Base-by-base conservation (phyloP, 139 green algal genomes). In the Chlorella sp. region DNA sequence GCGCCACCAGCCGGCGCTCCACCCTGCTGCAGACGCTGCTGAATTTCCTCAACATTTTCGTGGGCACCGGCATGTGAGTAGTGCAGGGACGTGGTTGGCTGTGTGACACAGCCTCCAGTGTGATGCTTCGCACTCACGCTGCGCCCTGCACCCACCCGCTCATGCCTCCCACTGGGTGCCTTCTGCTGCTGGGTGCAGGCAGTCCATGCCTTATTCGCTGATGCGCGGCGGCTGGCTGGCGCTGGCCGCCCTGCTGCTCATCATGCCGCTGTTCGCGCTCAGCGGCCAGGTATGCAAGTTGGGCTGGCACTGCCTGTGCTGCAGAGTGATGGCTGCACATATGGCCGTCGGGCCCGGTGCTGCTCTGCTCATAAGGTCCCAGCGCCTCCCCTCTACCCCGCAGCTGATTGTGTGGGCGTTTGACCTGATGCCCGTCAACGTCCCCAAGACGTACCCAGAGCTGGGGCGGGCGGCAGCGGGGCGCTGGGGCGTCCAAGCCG, bases 161-260 rank as follows among this genome's bases (percentile, higher is more conserved):
- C 30, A 44, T 9, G 1, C 25, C 3, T 30, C 5, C 21, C 18
- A 9, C 69, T 36, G 36, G 69, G n/a, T n/a, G n/a, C n/a, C n/a
- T n/a, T 38, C 55, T 92, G 4, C 76, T 91, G 51, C 18, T 60
- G 51, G 2, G 21, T 60, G 51, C 51, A 60, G 51, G 51, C 51
- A 60, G 9, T 70, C 28, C 25, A 81, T 86, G 74, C 89, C 81
- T 3, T 94, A 92, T 82, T 90, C 85, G 26, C 79, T 93, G 36
- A 39, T 51, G 16, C 38, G 84, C 4, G 85, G 87, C 23, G 91
- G 91, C 57, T 94, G 90, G 89, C 4, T 72, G 17, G 82, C 84
- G 2, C 44, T 93, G 39, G 67, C 2, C 1, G 72, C 82, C 0
- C 78, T 92, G 28, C 41, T 32, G 23, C 25, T 80, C 1, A 62